phyloP scores from a whole-genome alignment of 306 rosid genomes.

The Aeschynomene evenia region DNA sequence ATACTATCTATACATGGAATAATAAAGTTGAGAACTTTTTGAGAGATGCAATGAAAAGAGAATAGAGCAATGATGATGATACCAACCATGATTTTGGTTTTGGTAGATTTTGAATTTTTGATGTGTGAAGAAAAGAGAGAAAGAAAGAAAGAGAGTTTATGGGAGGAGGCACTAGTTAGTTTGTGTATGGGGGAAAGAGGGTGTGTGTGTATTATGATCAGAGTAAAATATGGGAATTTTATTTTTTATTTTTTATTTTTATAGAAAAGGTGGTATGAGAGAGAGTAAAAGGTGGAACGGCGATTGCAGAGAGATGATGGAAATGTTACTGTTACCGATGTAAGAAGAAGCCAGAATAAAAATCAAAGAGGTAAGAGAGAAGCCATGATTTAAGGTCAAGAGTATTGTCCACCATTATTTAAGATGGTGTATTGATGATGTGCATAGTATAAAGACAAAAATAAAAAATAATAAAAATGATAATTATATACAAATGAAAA shows the following conservation, averaged over 20 bases:
- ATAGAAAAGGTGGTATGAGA: background rate
- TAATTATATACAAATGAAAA: no score
- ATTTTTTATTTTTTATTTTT: no score
- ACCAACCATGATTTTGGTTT: background rate
- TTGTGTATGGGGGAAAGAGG: no score
- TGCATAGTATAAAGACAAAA: no score
- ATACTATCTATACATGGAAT: background rate
- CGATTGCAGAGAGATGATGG: slow-evolving; percentile 51
- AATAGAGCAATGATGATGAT: background rate
- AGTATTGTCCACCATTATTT: no score
- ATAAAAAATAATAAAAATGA: no score
- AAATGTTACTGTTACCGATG: slow-evolving; percentile 57
- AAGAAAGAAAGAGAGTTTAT: no score
- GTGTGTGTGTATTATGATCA: slow-evolving; percentile 20
- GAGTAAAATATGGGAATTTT: slow-evolving; percentile 35
- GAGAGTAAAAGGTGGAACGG: slow-evolving; percentile 42
- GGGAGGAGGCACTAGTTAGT: background rate
- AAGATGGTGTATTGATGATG: no score
- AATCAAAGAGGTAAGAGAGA: slow-evolving; percentile 26
- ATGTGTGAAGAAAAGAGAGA: background rate
- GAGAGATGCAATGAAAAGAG: background rate
- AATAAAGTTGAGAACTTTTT: background rate
- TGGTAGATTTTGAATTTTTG: background rate
- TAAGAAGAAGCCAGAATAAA: slow-evolving; percentile 26
- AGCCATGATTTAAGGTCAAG: slow-evolving; percentile 52